A percentile compares a stretch with the other conserved stretches of the same genome.
Evolutionary conservation across 345 rosid genomes (phyloP).

Genomic region (Citrus sinensis): DVS_A1.0 CM039165.1:37552001-37552500

Average conservation of each 20-base stretch:
- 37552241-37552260: neutral
- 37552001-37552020: conserved; percentile 89
- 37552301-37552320: neutral
- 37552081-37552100: conserved; percentile 84
- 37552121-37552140: conserved; percentile 62
- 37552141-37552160: neutral
- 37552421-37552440: neutral
- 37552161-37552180: neutral
- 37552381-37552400: neutral
- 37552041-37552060: conserved; percentile 90
- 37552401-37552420: neutral
- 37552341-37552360: neutral
- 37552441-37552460: neutral
- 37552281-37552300: neutral
- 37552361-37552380: neutral
- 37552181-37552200: neutral
- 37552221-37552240: neutral
- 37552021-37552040: conserved; percentile 89
- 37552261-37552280: neutral
- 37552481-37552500: neutral
- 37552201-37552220: neutral
- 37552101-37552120: conserved; percentile 53
- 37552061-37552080: conserved; percentile 55
- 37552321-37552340: neutral
- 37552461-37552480: neutral